Conservation (phyloP, 1,284 basidiomycete species). For the Cryptococcus depauperatus region DNA sequence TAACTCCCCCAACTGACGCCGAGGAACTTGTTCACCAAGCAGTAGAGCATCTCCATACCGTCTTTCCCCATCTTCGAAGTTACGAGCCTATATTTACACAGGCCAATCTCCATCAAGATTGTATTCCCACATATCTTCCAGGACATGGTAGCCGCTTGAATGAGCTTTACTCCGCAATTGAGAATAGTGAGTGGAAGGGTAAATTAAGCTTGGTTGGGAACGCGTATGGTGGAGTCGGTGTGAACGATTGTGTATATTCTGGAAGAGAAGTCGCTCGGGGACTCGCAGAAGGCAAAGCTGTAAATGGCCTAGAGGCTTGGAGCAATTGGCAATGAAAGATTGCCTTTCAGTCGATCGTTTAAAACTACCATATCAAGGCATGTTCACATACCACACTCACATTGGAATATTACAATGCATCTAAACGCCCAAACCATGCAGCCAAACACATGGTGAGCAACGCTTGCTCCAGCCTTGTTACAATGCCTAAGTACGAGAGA, state of each 20-base stretch:
- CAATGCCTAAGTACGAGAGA: no score
- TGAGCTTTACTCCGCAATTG: slow-evolving; percentile 53
- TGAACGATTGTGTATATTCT: slow-evolving; percentile 77
- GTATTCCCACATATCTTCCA: slow-evolving; percentile 74
- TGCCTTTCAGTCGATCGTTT: no score
- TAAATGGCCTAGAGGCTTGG: slow-evolving; percentile 41
- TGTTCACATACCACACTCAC: neutral
- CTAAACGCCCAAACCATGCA: neutral
- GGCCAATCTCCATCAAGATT: slow-evolving; percentile 56
- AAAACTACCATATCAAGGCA: neutral
- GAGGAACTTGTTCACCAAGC: slow-evolving; percentile 35
- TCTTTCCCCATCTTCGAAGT: slow-evolving; percentile 48
- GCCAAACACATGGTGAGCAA: no score
- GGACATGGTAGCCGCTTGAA: slow-evolving; percentile 66
- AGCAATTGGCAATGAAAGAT: slow-evolving; percentile 14
- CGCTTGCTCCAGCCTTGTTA: no score
- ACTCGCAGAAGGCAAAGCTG: slow-evolving; percentile 14
- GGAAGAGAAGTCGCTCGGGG: slow-evolving; percentile 49
- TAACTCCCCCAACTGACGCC: slow-evolving; percentile 10
- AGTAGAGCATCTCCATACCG: slow-evolving; percentile 47
- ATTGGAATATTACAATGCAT: neutral
- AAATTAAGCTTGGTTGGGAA: slow-evolving; percentile 71
- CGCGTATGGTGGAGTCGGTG: slow-evolving; percentile 78
- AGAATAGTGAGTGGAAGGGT: slow-evolving; percentile 50
- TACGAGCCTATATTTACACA: slow-evolving; percentile 49